These are phyloP conservation scores for Scalesia atractyloides DNA, from an alignment of 129 eudicot species.

Conservation along the genomic window DNA sequence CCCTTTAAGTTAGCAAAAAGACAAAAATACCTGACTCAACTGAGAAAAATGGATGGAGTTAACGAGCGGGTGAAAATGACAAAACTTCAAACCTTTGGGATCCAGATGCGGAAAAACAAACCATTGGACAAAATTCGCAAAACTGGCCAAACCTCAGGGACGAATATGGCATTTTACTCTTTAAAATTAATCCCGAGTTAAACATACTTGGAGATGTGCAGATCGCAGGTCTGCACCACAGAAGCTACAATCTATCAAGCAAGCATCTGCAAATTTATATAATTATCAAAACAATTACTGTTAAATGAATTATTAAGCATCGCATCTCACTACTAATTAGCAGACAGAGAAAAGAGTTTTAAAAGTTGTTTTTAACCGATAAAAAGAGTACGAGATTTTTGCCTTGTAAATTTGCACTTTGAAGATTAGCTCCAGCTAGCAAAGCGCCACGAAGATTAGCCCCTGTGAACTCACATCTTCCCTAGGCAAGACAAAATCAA, in stretches of 20 bases:
- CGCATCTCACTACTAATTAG: not conserved
- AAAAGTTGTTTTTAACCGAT: not conserved
- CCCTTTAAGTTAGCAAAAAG: too few relatives aligned
- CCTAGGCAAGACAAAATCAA: constrained; percentile 59
- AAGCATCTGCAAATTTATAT: constrained; percentile 66
- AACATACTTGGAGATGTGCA: constrained; percentile 82
- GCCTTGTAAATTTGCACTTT: constrained; percentile 98
- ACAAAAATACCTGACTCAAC: too few relatives aligned
- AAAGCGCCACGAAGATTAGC: constrained; percentile 97
- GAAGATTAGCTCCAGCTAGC: constrained; percentile 95
- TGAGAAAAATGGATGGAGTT: too few relatives aligned
- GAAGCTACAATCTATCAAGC: constrained; percentile 88
- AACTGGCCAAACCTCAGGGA: too few relatives aligned
- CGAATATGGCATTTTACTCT: too few relatives aligned
- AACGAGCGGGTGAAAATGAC: too few relatives aligned
- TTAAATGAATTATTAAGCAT: not conserved
- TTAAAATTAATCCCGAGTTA: not conserved
- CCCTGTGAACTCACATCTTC: constrained; percentile 97
- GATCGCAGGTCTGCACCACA: constrained; percentile 94
- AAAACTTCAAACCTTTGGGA: too few relatives aligned
- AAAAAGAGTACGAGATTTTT: not conserved
- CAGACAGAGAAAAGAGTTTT: not conserved
- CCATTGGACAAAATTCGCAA: too few relatives aligned
- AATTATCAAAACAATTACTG: not conserved
- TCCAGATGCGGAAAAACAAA: too few relatives aligned